Evolutionary conservation across 129 eudicot genomes (phyloP), one percentile per base, ranked within the genome.

Genomic region (Rutidosis leptorrhynchoides): DNA sequence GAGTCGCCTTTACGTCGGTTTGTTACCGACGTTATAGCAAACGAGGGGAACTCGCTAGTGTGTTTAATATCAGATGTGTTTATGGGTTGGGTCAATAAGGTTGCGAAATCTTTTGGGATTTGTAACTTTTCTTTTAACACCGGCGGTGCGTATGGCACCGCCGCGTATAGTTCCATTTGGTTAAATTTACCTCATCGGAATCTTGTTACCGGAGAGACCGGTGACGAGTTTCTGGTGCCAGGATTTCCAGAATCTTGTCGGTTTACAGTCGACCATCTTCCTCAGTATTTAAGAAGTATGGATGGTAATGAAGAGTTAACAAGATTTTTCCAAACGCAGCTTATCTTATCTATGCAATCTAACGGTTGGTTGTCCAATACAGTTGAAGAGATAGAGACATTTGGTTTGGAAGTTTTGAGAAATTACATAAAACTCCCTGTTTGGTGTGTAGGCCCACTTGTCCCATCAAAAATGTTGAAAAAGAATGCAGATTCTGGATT

Each of bases 131-230:
- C 64, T 2, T 87, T 91, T 72, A 70, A 77, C 58, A 91, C 97
- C 3, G 79, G 86, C 10, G 97, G 97, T 4, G 96, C 98, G 17
- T 90, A 87, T 23, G 97, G 97, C 24, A 81, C 80, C 5, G 83
- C 94, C 4, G 96, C 92, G 1, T 82, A 72, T 55, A 6, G 5
- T 0, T 90, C 95, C 1, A 33, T 84, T 1, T 90, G 87, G 87
- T 57, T 49, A 42, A 49, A 84, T 16, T 73, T 84, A 0, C 89
- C 97, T 28, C 95, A 90, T 63, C 66, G 77, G 51, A 46, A 57
- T 2, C 21, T 45, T 0, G 43, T 1, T 11, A 2, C 64, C 0
- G 71, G 66, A 1, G 67, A 67, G 1, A 52, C 35, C 33, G 55
- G 30, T 25, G 78, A 61, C 6, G 69, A 79, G 60, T 82, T 87